phyloP scores from a whole-genome alignment of 805 yeast species.

The Naumovozyma dairenensis region DNA sequence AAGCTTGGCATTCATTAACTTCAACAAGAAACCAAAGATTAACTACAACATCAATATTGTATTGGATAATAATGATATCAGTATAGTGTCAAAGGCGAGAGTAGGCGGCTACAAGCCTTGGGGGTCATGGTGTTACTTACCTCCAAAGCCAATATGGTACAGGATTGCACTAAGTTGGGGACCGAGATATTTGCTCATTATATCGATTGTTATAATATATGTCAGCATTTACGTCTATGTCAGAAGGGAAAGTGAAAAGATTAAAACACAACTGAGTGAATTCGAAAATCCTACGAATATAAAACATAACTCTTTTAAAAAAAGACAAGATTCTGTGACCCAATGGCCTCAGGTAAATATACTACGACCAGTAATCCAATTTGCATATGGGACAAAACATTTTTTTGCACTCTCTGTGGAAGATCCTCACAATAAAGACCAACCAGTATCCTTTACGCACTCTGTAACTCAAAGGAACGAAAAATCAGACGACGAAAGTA shows the following conservation, averaged over 20 bases:
- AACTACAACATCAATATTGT: conserved; percentile 15
- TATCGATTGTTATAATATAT: conserved; percentile 55
- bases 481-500: no score
- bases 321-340: no score
- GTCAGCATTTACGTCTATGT: conserved; percentile 66
- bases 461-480: no score
- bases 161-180: conserved; percentile 70
- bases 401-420: no score
- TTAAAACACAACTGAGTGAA: conserved; percentile 32
- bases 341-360: no score
- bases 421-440: no score
- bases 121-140: conserved; percentile 72
- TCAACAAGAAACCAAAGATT: conserved; percentile 2
- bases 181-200: conserved; percentile 60
- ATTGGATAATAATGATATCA: conserved; percentile 17
- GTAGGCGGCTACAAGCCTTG: conserved; percentile 49
- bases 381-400: no score
- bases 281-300: no score
- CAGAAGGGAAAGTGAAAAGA: conserved; percentile 45
- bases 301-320: no score
- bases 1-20: conserved; percentile 54
- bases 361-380: no score
- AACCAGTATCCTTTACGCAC: no score
- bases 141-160: conserved; percentile 65
- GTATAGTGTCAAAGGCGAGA: conserved; percentile 18